phyloP scores from a whole-genome alignment of 2,329 filamentous ascomycete species.

The Keithomyces neogunnii region DNA sequence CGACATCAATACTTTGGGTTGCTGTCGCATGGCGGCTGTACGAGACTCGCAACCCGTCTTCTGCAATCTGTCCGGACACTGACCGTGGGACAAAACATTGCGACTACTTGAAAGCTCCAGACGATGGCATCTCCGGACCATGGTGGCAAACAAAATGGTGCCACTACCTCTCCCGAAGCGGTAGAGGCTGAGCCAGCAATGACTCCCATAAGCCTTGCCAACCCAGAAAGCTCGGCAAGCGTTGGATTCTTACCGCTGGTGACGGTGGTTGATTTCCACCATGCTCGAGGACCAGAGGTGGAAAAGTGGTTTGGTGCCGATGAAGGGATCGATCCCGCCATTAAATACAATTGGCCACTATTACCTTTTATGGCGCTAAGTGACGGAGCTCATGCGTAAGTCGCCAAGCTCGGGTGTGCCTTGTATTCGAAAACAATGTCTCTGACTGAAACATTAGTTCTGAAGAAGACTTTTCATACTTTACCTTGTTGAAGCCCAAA shows the following conservation, averaged over 20 bases:
- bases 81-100: not conserved
- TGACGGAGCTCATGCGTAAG: constrained; percentile 89
- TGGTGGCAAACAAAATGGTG: not conserved
- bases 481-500: constrained; percentile 70
- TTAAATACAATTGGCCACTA: constrained; percentile 80
- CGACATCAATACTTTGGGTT: no score
- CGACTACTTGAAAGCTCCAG: not conserved
- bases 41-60: no score
- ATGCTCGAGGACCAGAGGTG: constrained; percentile 83
- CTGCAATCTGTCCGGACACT: not conserved
- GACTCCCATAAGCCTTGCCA: constrained; percentile 22
- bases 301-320: constrained; percentile 79
- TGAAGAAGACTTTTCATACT: constrained; percentile 96
- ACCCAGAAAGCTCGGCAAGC: constrained; percentile 21
- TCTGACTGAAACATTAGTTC: constrained; percentile 40
- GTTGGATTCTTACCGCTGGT: constrained; percentile 58
- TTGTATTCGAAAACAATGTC: not conserved
- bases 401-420: constrained; percentile 11
- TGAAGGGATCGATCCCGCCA: constrained; percentile 68
- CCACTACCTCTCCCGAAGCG: constrained; percentile 12
- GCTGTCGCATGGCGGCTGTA: no score
- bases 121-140: constrained; percentile 2
- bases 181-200: constrained; percentile 20
- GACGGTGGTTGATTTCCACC: constrained; percentile 76
- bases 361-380: constrained; percentile 95